Evolutionary conservation across 352 stramenopile species (phyloP).

Genomic region (Phytophthora pistaciae): DNA sequence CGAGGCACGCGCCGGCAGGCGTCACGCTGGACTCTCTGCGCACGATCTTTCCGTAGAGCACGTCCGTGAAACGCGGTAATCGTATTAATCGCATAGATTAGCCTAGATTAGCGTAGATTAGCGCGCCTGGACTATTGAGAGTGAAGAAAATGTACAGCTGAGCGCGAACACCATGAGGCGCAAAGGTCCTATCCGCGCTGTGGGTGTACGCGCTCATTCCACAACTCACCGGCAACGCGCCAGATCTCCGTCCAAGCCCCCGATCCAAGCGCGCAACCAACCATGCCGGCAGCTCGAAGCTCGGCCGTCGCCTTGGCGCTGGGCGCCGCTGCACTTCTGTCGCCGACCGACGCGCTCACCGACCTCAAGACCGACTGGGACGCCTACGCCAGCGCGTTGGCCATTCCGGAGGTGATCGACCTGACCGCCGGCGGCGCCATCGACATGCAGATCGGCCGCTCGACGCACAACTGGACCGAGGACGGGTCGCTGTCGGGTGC

Average conservation of each 20-base stretch:
- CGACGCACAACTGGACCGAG: constrained; percentile 47
- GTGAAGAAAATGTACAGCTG: constrained; percentile 18
- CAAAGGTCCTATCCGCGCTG: neutral
- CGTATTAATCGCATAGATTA: constrained; percentile 8
- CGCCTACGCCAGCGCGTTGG: constrained; percentile 44
- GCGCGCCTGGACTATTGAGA: neutral
- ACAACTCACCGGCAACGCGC: neutral
- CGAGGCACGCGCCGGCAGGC: constrained; percentile 27
- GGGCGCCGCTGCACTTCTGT: constrained; percentile 3
- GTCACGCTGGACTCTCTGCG: neutral
- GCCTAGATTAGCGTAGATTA: neutral
- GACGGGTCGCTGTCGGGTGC: constrained; percentile 36
- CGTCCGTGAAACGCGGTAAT: constrained; percentile 4
- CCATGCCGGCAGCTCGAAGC: neutral
- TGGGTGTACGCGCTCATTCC: neutral
- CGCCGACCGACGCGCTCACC: constrained; percentile 23
- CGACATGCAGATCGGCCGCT: constrained; percentile 52
- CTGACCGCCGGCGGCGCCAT: constrained; percentile 40
- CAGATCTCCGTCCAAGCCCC: constrained; percentile 9
- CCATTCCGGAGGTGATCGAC: constrained; percentile 57
- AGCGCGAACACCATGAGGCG: constrained; percentile 15
- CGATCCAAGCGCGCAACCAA: constrained; percentile 1
- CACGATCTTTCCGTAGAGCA: constrained; percentile 43
- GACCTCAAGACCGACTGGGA: constrained; percentile 58
- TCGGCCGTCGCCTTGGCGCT: constrained; percentile 13